Evolutionary conservation across 352 stramenopile genomes (phyloP).

Genomic region (Blastocystis sp.): DNA sequence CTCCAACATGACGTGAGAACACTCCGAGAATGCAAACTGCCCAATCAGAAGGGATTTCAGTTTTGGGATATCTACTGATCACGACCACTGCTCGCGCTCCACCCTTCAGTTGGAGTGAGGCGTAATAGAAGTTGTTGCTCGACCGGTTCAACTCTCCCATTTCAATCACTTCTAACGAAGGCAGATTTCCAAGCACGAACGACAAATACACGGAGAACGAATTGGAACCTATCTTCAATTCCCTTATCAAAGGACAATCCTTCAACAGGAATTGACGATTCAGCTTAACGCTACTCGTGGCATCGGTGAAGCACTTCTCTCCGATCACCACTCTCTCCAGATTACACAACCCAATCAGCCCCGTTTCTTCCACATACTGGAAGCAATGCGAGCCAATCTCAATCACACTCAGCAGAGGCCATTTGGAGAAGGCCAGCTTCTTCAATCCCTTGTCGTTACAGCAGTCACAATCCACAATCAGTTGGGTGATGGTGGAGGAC

Average conservation of each 20-base stretch:
- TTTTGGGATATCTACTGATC: background rate
- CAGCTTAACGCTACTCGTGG: background rate
- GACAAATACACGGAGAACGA: background rate
- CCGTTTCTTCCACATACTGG: background rate
- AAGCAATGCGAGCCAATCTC: background rate
- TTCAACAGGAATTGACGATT: background rate
- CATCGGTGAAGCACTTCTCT: background rate
- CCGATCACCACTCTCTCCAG: background rate
- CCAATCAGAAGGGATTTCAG: background rate
- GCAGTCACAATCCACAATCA: background rate
- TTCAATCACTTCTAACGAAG: background rate
- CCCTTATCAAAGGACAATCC: background rate
- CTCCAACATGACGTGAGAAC: too few relatives aligned
- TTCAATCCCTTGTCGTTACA: background rate
- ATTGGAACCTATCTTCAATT: background rate
- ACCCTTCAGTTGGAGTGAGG: background rate
- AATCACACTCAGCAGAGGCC: background rate
- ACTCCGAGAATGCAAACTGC: too few relatives aligned
- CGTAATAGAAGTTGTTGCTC: background rate
- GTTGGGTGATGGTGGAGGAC: too few relatives aligned
- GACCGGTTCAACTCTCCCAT: background rate
- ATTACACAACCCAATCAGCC: background rate
- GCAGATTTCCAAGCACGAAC: background rate
- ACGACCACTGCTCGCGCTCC: too few relatives aligned
- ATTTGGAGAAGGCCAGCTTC: background rate